phyloP scores from a whole-genome alignment of 768 basidiomycete species.

The Psilocybe subaeruginosa region DNA sequence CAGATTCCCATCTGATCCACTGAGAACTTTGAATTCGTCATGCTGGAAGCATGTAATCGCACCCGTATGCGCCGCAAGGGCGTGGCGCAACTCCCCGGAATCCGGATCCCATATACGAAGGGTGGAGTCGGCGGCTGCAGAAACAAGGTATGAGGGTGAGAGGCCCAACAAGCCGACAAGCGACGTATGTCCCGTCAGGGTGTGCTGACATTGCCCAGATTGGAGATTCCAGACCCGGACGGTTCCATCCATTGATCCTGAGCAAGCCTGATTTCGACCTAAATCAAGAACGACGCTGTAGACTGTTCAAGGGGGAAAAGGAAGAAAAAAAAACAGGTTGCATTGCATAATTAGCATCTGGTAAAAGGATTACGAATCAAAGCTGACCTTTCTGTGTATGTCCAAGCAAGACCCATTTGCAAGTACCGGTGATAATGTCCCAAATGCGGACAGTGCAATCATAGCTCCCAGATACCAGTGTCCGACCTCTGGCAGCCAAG shows the following conservation, averaged over 20 bases:
- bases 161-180: slow-evolving; percentile 92
- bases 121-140: slow-evolving; percentile 95
- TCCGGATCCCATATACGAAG: slow-evolving; percentile 94
- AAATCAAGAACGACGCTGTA: slow-evolving; percentile 95
- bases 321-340: not conserved
- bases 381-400: slow-evolving; percentile 88
- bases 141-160: slow-evolving; percentile 89
- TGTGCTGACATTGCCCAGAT: slow-evolving; percentile 79
- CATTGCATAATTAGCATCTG: not conserved
- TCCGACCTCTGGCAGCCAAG: slow-evolving; percentile 87
- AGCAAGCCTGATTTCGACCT: slow-evolving; percentile 86
- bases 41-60: slow-evolving; percentile 99
- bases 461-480: slow-evolving; percentile 93
- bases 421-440: slow-evolving; percentile 86
- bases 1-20: slow-evolving; percentile 92
- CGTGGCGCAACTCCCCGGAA: slow-evolving; percentile 76
- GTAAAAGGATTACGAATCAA: slow-evolving; percentile 7
- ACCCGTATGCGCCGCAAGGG: slow-evolving; percentile 88
- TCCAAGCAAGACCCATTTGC: slow-evolving; percentile 80
- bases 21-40: slow-evolving; percentile 96
- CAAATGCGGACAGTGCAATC: slow-evolving; percentile 95
- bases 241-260: slow-evolving; percentile 97
- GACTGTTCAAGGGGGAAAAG: slow-evolving; percentile 46
- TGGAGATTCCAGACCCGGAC: slow-evolving; percentile 93
- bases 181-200: slow-evolving; percentile 89